Conservation (phyloP, 2,329 filamentous ascomycete species). For the Clarireedia hainanense region DNA sequence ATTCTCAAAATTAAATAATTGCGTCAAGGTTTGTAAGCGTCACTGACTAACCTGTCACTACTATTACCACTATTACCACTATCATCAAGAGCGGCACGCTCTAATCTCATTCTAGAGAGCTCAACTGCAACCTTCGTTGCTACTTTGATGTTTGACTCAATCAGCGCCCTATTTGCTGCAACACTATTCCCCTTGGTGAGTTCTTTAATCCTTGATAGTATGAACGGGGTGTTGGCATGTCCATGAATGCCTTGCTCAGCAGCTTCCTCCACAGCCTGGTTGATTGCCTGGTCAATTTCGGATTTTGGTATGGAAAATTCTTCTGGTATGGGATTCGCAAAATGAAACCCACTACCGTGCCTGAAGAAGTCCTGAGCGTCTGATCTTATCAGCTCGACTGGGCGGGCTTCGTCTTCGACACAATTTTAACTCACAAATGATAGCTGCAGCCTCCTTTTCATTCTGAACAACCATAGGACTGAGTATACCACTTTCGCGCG, state of each 20-base stretch:
- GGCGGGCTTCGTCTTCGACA: background rate
- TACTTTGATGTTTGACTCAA: constrained; percentile 58
- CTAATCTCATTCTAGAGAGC: constrained; percentile 11
- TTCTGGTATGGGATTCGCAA: constrained; percentile 72
- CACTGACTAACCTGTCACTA: no score
- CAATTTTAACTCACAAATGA: constrained; percentile 52
- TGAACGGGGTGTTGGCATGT: constrained; percentile 62
- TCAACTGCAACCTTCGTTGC: constrained; percentile 59
- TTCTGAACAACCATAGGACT: constrained; percentile 69
- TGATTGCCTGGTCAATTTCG: constrained; percentile 50
- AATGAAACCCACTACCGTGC: constrained; percentile 63
- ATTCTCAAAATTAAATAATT: no score
- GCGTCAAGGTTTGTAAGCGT: no score
- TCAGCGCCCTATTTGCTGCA: constrained; percentile 54
- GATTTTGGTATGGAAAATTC: constrained; percentile 51
- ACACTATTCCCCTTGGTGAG: constrained; percentile 56
- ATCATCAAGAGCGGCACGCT: no score
- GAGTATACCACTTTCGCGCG: constrained; percentile 72
- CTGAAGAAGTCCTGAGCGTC: constrained; percentile 66
- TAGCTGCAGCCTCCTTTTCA: constrained; percentile 79
- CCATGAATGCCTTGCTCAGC: constrained; percentile 47
- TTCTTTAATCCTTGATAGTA: constrained; percentile 60
- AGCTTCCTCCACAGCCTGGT: constrained; percentile 47
- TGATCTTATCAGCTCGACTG: constrained; percentile 20
- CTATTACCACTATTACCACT: no score